phyloP scores from a whole-genome alignment of 139 green algal genomes.

The Medakamo hakoo region DNA sequence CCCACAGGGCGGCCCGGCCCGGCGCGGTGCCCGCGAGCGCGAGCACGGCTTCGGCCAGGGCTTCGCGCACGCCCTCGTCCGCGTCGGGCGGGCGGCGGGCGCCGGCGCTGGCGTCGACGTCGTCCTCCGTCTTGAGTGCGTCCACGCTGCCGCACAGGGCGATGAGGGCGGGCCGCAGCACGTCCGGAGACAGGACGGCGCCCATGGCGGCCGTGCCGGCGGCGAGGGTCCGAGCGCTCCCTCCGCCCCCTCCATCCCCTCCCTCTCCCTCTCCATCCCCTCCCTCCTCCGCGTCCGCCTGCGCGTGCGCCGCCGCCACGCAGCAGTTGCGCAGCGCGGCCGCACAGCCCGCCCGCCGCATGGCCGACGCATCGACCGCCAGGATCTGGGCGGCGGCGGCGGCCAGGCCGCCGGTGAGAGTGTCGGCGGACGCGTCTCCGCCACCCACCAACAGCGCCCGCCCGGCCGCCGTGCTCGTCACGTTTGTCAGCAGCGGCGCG shows the following conservation, averaged over 20 bases:
- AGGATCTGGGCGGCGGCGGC: no score
- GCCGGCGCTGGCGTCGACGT: conserved; percentile 29
- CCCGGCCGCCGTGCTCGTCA: not conserved
- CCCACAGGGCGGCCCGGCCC: conserved; percentile 44
- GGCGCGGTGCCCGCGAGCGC: conserved; percentile 22
- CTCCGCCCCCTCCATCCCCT: conserved; percentile 18
- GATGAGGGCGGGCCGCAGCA: conserved; percentile 24
- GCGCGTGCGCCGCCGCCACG: conserved; percentile 23
- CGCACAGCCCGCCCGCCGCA: conserved; percentile 9
- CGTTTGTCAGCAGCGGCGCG: not conserved
- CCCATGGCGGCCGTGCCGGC: not conserved
- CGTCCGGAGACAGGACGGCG: not conserved
- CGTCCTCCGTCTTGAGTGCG: no score
- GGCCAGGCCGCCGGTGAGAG: no score
- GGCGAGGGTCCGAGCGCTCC: not conserved
- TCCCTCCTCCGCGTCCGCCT: no score
- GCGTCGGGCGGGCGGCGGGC: conserved; percentile 5
- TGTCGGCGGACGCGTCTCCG: not conserved
- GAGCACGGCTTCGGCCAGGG: conserved; percentile 45
- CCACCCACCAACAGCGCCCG: not conserved
- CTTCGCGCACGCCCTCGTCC: conserved; percentile 28
- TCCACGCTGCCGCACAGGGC: conserved; percentile 19
- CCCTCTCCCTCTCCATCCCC: no score
- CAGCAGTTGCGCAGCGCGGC: conserved; percentile 28
- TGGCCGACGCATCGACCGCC: no score